These are phyloP conservation scores for Trypanosoma lewisi DNA, from an alignment of 208 protist genomes.

Conservation along the genomic window DNA sequence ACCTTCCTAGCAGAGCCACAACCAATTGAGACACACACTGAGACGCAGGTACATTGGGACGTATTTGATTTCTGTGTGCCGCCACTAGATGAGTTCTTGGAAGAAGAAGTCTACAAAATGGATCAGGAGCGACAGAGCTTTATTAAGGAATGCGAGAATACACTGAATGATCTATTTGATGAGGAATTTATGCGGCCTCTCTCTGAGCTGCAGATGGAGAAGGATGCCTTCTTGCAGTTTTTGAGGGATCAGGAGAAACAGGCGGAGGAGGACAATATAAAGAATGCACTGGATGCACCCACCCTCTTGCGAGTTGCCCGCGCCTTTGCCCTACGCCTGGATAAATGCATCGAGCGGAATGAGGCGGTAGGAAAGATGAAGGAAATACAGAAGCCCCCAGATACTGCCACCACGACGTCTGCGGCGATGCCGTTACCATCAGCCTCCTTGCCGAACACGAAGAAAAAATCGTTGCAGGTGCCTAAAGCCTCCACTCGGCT, in stretches of 20 bases:
- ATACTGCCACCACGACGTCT: neutral
- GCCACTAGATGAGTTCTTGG: conserved; percentile 50
- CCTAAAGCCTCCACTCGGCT: neutral
- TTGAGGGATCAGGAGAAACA: conserved; percentile 16
- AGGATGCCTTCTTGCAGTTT: conserved; percentile 25
- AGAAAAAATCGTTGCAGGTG: neutral
- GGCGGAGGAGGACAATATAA: conserved; percentile 35
- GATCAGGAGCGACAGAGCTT: conserved; percentile 34
- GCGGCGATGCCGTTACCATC: neutral
- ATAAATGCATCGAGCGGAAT: conserved; percentile 39
- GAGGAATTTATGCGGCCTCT: conserved; percentile 27
- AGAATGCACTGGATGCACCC: conserved; percentile 40
- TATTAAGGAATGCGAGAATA: conserved; percentile 30
- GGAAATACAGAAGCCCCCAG: neutral
- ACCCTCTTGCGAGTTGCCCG: conserved; percentile 53
- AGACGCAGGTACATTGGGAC: conserved; percentile 26
- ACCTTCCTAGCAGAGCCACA: conserved; percentile 31
- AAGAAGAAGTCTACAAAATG: conserved; percentile 32
- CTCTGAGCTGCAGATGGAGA: conserved; percentile 19
- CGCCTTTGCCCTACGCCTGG: conserved; percentile 52
- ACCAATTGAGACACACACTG: conserved; percentile 12
- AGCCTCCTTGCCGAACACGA: neutral
- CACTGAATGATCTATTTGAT: conserved; percentile 28
- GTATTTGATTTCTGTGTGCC: conserved; percentile 47
- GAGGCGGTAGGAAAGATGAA: neutral